Conservation (phyloP, 1,139 yeast species). For the Blastobotrys malaysiensis region DNA sequence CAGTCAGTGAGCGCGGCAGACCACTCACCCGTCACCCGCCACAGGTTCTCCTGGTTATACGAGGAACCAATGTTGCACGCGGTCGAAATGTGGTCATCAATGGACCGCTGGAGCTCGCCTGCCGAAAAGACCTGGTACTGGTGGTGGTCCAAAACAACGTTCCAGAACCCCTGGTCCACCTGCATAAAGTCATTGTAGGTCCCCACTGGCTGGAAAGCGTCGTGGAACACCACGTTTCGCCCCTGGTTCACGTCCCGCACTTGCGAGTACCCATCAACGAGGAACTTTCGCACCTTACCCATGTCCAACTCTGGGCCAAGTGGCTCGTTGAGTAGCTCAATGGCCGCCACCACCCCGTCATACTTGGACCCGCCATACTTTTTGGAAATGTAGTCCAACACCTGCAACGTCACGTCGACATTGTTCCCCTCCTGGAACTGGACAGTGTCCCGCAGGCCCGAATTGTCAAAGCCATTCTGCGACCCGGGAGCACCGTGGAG, state of each 20-base stretch:
- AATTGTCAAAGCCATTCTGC: slow-evolving; percentile 94
- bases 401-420: slow-evolving; percentile 47
- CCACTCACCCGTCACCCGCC: slow-evolving; percentile 88
- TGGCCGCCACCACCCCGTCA: slow-evolving; percentile 71
- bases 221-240: slow-evolving; percentile 58
- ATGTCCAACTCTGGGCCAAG: slow-evolving; percentile 63
- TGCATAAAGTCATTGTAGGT: slow-evolving; percentile 59
- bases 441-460: slow-evolving; percentile 69
- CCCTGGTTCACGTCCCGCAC: slow-evolving; percentile 46
- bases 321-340: slow-evolving; percentile 88
- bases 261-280: slow-evolving; percentile 47
- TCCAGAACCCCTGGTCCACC: slow-evolving; percentile 44
- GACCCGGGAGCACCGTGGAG: slow-evolving; percentile 97
- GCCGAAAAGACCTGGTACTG: slow-evolving; percentile 81
- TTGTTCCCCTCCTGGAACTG: slow-evolving; percentile 49
- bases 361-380: slow-evolving; percentile 65
- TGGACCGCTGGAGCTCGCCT: slow-evolving; percentile 49
- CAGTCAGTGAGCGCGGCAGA: slow-evolving; percentile 94
- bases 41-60: slow-evolving; percentile 52
- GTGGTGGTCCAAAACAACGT: slow-evolving; percentile 81
- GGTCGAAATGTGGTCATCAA: slow-evolving; percentile 55
- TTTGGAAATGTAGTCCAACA: slow-evolving; percentile 39
- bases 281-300: slow-evolving; percentile 53
- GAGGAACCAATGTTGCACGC: slow-evolving; percentile 62
- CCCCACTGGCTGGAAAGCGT: slow-evolving; percentile 58